phyloP scores from a whole-genome alignment of 768 basidiomycete genomes.

The Termitomyces sp. region DNA sequence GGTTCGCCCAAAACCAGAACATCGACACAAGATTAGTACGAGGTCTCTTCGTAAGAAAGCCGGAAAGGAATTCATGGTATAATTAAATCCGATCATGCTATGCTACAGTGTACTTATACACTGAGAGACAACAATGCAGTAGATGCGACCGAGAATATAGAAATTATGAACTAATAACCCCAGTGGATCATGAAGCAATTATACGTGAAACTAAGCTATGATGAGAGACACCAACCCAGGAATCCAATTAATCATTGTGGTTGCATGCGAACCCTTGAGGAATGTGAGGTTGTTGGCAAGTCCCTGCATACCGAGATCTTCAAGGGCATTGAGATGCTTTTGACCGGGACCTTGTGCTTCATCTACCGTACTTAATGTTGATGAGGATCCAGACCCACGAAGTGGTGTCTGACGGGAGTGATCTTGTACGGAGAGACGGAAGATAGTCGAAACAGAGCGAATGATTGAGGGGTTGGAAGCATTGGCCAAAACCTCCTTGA shows the following conservation, averaged over 20 bases:
- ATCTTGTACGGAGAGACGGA: conserved; percentile 63
- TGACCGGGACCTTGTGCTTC: conserved; percentile 49
- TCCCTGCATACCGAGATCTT: conserved; percentile 70
- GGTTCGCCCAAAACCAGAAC: neutral
- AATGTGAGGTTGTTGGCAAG: conserved; percentile 71
- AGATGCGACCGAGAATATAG: conserved; percentile 8
- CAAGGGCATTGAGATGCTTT: conserved; percentile 53
- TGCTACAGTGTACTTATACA: neutral
- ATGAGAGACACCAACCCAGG: conserved; percentile 38
- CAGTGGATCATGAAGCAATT: conserved; percentile 5
- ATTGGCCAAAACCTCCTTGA: conserved; percentile 65
- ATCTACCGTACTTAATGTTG: conserved; percentile 60
- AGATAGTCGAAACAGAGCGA: conserved; percentile 67
- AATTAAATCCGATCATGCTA: conserved; percentile 7
- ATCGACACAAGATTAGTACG: neutral
- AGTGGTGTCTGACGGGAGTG: conserved; percentile 31
- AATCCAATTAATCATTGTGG: conserved; percentile 72
- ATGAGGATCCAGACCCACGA: conserved; percentile 57
- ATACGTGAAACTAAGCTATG: conserved; percentile 20
- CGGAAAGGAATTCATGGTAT: neutral
- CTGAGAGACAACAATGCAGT: neutral
- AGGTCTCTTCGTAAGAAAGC: neutral
- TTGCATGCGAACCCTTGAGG: conserved; percentile 47
- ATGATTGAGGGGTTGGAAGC: conserved; percentile 70
- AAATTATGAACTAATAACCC: conserved; percentile 5